phyloP scores from a whole-genome alignment of 768 basidiomycete species.

The Dictyophora rubrovolvata region DNA sequence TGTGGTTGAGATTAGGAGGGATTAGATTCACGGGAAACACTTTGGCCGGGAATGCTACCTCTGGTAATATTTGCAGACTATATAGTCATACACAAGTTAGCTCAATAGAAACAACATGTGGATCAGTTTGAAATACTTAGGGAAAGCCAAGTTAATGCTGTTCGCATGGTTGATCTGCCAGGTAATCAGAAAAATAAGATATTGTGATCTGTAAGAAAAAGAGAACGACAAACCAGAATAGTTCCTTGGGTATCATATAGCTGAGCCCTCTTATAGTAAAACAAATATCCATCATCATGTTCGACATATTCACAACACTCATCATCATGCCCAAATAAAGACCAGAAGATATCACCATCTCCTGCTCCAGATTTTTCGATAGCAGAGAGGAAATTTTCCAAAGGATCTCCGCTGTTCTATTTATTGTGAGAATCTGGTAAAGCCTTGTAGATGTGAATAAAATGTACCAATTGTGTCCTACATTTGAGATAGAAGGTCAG shows the following conservation, averaged over 20 bases:
- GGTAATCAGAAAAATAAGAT: background rate
- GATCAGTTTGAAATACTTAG: background rate
- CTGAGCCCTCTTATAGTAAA: constrained; percentile 8
- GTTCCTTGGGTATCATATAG: constrained; percentile 4
- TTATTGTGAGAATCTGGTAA: background rate
- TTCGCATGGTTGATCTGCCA: constrained; percentile 6
- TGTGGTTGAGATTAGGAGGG: background rate
- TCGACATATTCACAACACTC: constrained; percentile 16
- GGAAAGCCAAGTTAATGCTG: background rate
- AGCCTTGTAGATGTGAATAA: background rate
- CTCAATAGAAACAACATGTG: background rate
- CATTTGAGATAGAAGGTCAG: too few species aligned
- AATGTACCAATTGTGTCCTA: constrained; percentile 1
- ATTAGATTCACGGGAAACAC: constrained; percentile 1
- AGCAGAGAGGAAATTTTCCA: constrained; percentile 12
- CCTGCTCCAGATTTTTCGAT: constrained; percentile 12
- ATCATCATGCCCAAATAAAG: constrained; percentile 20
- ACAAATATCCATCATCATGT: constrained; percentile 19
- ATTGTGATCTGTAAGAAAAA: constrained; percentile 9
- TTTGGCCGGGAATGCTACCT: constrained; percentile 5
- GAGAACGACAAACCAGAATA: constrained; percentile 9
- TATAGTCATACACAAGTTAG: background rate
- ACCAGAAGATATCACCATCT: constrained; percentile 20
- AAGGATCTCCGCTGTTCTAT: constrained; percentile 11
- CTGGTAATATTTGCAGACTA: constrained; percentile 9